Base-by-base conservation (phyloP, 331 rosid species). In the Pyrus hybrid region DNA sequence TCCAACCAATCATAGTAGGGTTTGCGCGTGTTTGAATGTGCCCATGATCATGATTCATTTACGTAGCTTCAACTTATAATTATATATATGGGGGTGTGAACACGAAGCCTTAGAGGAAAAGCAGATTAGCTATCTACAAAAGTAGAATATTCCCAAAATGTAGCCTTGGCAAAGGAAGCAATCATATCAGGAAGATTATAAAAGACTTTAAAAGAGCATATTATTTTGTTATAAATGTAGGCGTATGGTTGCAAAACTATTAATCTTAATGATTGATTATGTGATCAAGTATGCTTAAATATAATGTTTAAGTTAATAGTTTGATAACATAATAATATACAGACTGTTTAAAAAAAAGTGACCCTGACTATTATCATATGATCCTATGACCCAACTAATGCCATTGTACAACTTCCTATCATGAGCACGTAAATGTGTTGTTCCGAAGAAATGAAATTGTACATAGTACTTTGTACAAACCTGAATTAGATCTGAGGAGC, bases 401-500 rank as follows among this genome's bases (percentile, higher is more conserved):
- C 29, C 7, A 21, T 1, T 58, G 4, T 45, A 43, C 13, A 16
- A 43, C 49, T 43, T 43, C 49, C 16, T 12, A 43, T 43, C 49
- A 43, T 3, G 49, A 43, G 49, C 5, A 2, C 16, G 17, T 8
- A 58, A 22, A 58, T 58, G 29, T 58, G 1, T 13, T n/a, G 28
- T n/a, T 9, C 28, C 25, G 2, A 43, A 43, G 49, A 70, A 56
- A 20, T 20, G 13, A 1, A 23, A 9, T 43, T 54, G 23, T 17
- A 70, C 5, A 20, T 28, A 7, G 49, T 12, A 43, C 49, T 43
- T 43, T 74, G 69, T 53, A 81, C 70, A 63, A 87, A 92, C 99
- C 99, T 92, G 96, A 82, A 85, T 72, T 67, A 79, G 85, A 80
- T 80, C 85, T 70, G 96, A 85, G 49, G 95, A 81, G 79, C 77